phyloP scores from a whole-genome alignment of 352 stramenopile species.

The Sclerospora graminicola region DNA sequence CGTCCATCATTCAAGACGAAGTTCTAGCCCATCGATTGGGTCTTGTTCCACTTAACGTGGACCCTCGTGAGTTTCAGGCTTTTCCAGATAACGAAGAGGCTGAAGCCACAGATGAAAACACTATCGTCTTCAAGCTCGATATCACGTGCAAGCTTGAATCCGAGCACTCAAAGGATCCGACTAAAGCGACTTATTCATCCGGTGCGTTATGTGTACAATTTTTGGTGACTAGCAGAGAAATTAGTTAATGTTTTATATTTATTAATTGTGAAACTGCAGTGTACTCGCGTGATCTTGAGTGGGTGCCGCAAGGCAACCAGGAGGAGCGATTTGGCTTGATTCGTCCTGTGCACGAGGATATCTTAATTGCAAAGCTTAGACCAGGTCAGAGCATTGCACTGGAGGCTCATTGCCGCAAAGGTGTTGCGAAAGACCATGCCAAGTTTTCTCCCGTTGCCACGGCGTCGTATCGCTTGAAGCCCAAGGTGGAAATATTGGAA shows the following conservation, averaged over 20 bases:
- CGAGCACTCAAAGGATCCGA: slow-evolving; percentile 48
- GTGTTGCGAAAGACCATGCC: slow-evolving; percentile 94
- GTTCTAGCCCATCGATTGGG: slow-evolving; percentile 87
- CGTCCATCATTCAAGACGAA: slow-evolving; percentile 90
- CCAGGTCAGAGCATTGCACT: slow-evolving; percentile 94
- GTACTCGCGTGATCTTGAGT: slow-evolving; percentile 93
- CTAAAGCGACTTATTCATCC: slow-evolving; percentile 56
- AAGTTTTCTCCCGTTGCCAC: slow-evolving; percentile 97
- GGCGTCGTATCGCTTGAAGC: slow-evolving; percentile 91
- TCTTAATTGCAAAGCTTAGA: slow-evolving; percentile 94
- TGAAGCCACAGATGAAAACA: slow-evolving; percentile 92
- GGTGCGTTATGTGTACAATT: slow-evolving; percentile 21
- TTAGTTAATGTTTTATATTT: too few species aligned
- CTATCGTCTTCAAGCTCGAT: slow-evolving; percentile 93
- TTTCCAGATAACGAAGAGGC: slow-evolving; percentile 84
- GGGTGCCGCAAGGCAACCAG: slow-evolving; percentile 94
- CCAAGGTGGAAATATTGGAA: slow-evolving; percentile 65
- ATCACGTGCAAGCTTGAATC: slow-evolving; percentile 82
- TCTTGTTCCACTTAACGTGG: slow-evolving; percentile 75
- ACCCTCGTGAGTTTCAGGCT: slow-evolving; percentile 78
- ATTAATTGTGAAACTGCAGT: slow-evolving; percentile 27
- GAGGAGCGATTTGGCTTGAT: slow-evolving; percentile 82
- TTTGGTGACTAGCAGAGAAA: neutral
- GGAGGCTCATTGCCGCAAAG: slow-evolving; percentile 91
- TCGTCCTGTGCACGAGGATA: slow-evolving; percentile 90